Percentiles rank a stretch among this genome's conserved stretches.
Evolutionary conservation across 192 early-diverging fungal species (phyloP).

Genomic region (Allomyces macrogynus): DNA sequence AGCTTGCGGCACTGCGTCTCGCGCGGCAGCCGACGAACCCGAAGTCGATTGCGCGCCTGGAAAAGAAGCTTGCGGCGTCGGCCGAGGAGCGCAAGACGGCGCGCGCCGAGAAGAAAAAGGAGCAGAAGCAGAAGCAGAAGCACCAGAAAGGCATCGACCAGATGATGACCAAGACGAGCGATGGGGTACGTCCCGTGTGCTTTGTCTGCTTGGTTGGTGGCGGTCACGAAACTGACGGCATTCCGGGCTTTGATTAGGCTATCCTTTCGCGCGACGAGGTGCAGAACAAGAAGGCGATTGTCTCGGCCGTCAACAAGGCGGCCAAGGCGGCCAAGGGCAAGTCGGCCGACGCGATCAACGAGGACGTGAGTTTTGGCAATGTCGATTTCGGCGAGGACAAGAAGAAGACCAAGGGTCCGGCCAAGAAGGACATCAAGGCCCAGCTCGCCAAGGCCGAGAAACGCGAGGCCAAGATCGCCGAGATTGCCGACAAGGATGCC

Average conservation of each 20-base stretch:
- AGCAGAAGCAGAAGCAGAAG: slow-evolving; percentile 25
- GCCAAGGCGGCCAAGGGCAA: slow-evolving; percentile 2
- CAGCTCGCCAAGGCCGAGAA: slow-evolving; percentile 57
- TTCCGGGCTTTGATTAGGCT: too few species aligned
- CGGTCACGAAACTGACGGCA: too few species aligned
- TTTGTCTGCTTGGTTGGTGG: too few species aligned
- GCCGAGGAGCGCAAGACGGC: slow-evolving; percentile 13
- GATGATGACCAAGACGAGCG: slow-evolving; percentile 35
- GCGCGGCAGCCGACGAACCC: too few species aligned
- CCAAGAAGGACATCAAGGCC: slow-evolving; percentile 38
- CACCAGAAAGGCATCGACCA: slow-evolving; percentile 34
- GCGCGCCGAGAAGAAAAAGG: slow-evolving; percentile 21
- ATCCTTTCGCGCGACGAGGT: slow-evolving; percentile 13
- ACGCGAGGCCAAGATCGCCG: slow-evolving; percentile 43
- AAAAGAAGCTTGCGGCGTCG: too few species aligned
- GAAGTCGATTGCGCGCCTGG: too few species aligned
- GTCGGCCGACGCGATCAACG: slow-evolving; percentile 25
- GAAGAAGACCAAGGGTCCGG: slow-evolving; percentile 44
- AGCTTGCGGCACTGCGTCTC: too few species aligned
- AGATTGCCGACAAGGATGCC: slow-evolving; percentile 32
- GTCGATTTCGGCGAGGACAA: slow-evolving; percentile 37
- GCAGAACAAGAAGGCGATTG: neutral
- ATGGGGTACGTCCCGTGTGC: slow-evolving; percentile 14
- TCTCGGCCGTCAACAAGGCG: too few species aligned
- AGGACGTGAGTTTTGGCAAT: slow-evolving; percentile 43